Evolutionary conservation across 768 basidiomycete genomes (phyloP), one percentile per base, ranked within the genome.

Genomic region (Coprinopsis cinerea): DNA sequence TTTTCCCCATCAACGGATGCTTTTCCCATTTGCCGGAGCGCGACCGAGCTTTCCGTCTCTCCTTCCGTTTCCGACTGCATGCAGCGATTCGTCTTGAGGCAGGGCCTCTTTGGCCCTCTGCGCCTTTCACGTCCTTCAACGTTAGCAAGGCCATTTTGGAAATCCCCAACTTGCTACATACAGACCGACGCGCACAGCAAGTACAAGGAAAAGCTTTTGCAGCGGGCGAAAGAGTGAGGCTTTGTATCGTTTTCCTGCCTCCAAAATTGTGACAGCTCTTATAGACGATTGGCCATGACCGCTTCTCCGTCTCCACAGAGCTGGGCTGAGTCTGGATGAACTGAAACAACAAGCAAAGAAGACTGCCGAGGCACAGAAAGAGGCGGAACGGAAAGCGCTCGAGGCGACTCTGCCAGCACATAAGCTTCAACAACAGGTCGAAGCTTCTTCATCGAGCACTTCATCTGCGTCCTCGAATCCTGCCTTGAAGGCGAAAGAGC

Each of bases 161-260:
- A 4, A 23, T 9, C 11, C 4, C 2, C 28, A 22, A 20, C 44
- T 24, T 44, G 53, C 34, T 39, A 18, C 13, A 9, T 51, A 45
- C 46, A 54, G 40, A 41, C 27, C 17, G 42, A 54, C 36, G 27
- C 37, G 42, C 51, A 70, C 53, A 57, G 67, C 28, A 84, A 78
- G 58, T 93, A 94, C 61, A 77, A 81, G 14, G 78, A 84, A 51
- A 89, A 85, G 61, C 66, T 94, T 30, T 75, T 72, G 45, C 70
- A 74, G 55, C 75, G 71, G 55, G 82, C 88, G 20, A 48, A 55
- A 44, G 59, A 64, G 68, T 68, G 61, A 68, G 67, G 27, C 45
- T 25, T 44, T 42, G 26, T 59, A 35, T 49, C 47, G 26, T 47
- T 41, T 18, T 39, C 10, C 6, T 48, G n/a, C 22, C 23, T 28